Conservation (phyloP, 2,329 filamentous ascomycete genomes). For the Bimuria novae-zelandiae region DNA sequence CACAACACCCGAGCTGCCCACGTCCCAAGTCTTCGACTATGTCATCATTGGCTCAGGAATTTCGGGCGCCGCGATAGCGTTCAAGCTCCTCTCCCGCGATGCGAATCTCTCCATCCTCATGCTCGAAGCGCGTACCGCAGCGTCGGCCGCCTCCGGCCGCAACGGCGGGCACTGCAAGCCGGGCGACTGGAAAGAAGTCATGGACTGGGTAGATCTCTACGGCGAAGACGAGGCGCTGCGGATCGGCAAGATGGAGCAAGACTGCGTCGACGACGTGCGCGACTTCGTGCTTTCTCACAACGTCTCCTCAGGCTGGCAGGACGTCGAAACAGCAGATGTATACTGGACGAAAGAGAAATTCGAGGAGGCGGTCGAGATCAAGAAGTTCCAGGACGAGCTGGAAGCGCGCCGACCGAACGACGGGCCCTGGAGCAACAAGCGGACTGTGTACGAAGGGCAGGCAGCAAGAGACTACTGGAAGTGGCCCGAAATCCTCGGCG, state of each 20-base stretch:
- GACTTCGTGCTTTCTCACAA: not conserved
- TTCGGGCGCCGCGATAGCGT: conserved; percentile 31
- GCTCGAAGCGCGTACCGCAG: conserved; percentile 38
- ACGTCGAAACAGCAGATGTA: conserved; percentile 6
- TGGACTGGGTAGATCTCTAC: conserved; percentile 46
- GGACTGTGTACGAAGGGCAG: conserved; percentile 1
- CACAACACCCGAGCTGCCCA: conserved; percentile 6
- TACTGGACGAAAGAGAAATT: conserved; percentile 9
- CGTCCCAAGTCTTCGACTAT: conserved; percentile 28
- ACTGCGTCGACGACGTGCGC: conserved; percentile 8
- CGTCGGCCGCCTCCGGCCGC: conserved; percentile 39
- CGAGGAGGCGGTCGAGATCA: conserved; percentile 1
- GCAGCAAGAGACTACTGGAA: conserved; percentile 8
- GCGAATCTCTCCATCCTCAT: conserved; percentile 24
- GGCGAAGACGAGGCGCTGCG: conserved; percentile 54
- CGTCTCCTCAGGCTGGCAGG: conserved; percentile 3
- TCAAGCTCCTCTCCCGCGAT: conserved; percentile 25
- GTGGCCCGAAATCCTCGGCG: conserved; percentile 8
- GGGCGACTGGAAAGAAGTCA: conserved; percentile 54
- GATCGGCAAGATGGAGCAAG: conserved; percentile 41
- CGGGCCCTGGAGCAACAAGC: conserved; percentile 7
- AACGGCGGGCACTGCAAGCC: conserved; percentile 53
- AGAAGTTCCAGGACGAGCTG: conserved; percentile 7
- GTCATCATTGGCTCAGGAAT: conserved; percentile 40
- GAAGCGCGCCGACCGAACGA: conserved; percentile 5